Base-by-base conservation (phyloP, 2,329 filamentous ascomycete species). In the Grosmannia serpens region DNA sequence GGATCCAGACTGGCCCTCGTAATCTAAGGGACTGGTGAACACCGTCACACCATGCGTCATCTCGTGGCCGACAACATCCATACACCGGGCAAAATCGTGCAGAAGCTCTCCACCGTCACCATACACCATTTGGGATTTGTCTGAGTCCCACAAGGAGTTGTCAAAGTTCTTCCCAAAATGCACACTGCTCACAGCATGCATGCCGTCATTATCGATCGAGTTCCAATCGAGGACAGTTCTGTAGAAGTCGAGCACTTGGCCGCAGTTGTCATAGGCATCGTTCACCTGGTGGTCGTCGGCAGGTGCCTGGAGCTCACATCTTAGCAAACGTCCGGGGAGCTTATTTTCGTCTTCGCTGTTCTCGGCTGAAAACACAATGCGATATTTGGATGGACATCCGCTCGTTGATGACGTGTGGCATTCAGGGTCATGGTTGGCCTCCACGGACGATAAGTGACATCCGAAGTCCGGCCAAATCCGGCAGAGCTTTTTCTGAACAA, bases 21-120 rank as follows among this genome's bases (percentile, higher is more conserved):
- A 83, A 55, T 75, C 68, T 10, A 83, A 73, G 1, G 74, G 73
- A 13, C 73, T 74, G 3, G 75, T 77, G 64, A 78, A 70, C 62
- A 81, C 74, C 0, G 75, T 79, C 24, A 83, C 71, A 31, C 77
- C 80, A 63, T 83, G 80, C 44, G 78, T 81, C 24, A 82, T 68
- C 63, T 83, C 80, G 62, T 82, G 79, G 3, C 77, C 80, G 58
- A 83, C 81, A 57, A 83, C 78, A 62, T 83, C 80, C 33, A 81
- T 69, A 58, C 72, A 75, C 31, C 73, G 72, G 2, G 77, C 76
- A 65, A 82, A 81, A 67, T 77, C 74, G 64, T 73, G 73, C 56
- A 82, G 69, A 53, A 79, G 77, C 41, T 74, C 71, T 60, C 76
- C 74, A 8, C 80, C 79, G 56, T 82, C 79, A 3, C 80, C 80